These are phyloP conservation scores for Biscogniauxia marginata DNA, from an alignment of 2,329 filamentous ascomycete species.

Conservation along the genomic window DNA sequence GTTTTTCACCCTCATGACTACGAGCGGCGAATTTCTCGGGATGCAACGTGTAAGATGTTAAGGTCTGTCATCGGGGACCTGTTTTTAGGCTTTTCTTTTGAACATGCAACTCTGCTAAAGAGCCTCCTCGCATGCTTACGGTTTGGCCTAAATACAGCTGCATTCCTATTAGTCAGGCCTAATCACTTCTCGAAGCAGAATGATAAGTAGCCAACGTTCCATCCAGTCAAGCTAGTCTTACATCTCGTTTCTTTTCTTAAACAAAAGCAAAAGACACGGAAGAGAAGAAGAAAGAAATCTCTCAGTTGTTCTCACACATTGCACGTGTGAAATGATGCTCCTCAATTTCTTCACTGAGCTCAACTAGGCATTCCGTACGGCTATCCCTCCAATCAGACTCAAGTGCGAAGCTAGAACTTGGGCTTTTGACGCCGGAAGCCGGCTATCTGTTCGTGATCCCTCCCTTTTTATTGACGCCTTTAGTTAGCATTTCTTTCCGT, in stretches of 20 bases:
- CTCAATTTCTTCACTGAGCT: conserved; percentile 28
- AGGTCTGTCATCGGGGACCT: conserved; percentile 7
- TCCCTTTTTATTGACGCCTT: conserved; percentile 5
- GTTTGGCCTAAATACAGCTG: background rate
- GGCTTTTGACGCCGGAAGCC: conserved; percentile 27
- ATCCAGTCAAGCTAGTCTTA: conserved; percentile 11
- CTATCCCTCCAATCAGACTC: conserved; percentile 24
- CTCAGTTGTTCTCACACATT: conserved; percentile 22
- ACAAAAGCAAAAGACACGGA: background rate
- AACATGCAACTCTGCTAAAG: background rate
- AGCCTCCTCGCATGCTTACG: background rate
- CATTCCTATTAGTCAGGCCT: background rate
- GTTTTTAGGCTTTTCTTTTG: background rate
- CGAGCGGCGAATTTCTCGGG: background rate
- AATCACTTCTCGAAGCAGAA: background rate
- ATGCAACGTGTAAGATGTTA: conserved; percentile 2
- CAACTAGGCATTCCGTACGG: conserved; percentile 15
- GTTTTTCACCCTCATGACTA: background rate
- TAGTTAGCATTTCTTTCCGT: conserved; percentile 3
- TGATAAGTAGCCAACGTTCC: conserved; percentile 9
- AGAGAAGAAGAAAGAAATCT: background rate
- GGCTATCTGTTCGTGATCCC: conserved; percentile 19
- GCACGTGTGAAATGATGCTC: conserved; percentile 28
- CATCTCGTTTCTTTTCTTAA: conserved; percentile 2
- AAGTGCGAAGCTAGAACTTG: conserved; percentile 16